Evolutionary conservation across 805 yeast species (phyloP).

Genomic region (Candida tibetensis): DNA sequence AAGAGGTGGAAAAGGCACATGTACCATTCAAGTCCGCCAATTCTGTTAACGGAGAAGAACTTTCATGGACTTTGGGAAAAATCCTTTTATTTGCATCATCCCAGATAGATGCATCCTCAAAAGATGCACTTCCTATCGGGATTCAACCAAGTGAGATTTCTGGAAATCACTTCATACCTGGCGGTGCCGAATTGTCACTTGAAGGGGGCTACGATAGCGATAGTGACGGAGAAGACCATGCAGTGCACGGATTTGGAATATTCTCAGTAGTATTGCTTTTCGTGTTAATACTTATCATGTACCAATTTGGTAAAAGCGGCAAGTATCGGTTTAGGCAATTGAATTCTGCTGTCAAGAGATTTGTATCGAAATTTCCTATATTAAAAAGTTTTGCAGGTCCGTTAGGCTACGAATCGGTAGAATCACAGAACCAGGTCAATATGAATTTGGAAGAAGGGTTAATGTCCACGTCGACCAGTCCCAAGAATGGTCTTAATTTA

Average conservation of each 20-base stretch:
- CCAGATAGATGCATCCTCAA: conserved; percentile 37
- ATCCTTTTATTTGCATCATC: conserved; percentile 80
- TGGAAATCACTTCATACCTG: conserved; percentile 30
- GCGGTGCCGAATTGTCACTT: conserved; percentile 15
- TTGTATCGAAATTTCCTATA: conserved; percentile 22
- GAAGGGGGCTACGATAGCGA: conserved; percentile 14
- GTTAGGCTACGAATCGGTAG: conserved; percentile 17
- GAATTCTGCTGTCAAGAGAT: conserved; percentile 11
- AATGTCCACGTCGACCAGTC: conserved; percentile 13
- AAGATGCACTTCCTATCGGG: conserved; percentile 28
- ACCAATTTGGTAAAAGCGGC: conserved; percentile 14
- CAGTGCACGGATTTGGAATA: background rate
- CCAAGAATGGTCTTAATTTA: conserved; percentile 12
- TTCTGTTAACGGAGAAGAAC: conserved; percentile 75
- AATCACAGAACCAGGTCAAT: conserved; percentile 19
- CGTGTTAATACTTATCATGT: conserved; percentile 16
- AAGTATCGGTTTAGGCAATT: conserved; percentile 13
- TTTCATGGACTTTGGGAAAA: conserved; percentile 95
- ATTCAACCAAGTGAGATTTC: conserved; percentile 41
- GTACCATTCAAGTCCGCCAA: conserved; percentile 82
- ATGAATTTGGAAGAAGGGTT: conserved; percentile 35
- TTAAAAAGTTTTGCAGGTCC: conserved; percentile 13
- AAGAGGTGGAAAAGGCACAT: conserved; percentile 29
- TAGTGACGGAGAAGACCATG: conserved; percentile 15
- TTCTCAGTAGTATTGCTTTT: conserved; percentile 16